Evolutionary conservation across 345 rosid species (phyloP).

Genomic region (Brassica juncea): DNA sequence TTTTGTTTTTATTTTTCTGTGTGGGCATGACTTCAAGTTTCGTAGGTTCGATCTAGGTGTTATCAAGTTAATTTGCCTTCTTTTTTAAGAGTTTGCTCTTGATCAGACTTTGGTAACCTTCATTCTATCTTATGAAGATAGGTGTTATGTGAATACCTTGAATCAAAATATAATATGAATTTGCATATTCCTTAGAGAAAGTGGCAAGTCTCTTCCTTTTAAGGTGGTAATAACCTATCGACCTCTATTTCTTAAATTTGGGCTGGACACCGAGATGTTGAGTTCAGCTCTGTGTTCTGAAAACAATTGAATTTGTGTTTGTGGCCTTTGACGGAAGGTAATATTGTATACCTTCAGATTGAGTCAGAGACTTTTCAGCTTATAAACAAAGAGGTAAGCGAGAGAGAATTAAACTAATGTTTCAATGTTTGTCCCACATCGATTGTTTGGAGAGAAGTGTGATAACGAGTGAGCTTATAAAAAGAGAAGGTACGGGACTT

Average conservation of each 20-base stretch:
- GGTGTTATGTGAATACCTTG: neutral
- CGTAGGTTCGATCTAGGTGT: neutral
- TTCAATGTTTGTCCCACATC: conserved; percentile 26
- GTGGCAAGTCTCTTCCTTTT: too few relatives aligned
- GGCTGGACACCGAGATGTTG: too few relatives aligned
- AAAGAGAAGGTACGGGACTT: accelerated
- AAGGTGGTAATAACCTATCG: too few relatives aligned
- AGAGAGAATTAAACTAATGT: neutral
- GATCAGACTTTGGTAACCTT: neutral
- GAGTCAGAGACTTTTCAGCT: neutral
- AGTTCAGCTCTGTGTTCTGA: neutral
- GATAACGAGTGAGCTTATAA: conserved; percentile 10
- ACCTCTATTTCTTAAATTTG: too few relatives aligned
- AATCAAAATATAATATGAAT: neutral
- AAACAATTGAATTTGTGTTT: too few relatives aligned
- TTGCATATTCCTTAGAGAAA: neutral
- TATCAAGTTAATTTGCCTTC: neutral
- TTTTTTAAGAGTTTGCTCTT: neutral
- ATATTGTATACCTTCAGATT: neutral
- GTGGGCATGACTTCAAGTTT: neutral
- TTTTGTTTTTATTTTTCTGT: neutral
- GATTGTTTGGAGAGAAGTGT: neutral
- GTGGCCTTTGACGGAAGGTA: neutral
- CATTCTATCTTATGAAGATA: neutral
- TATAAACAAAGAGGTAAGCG: neutral